These are phyloP conservation scores for Vitis hybrid DNA, from an alignment of 177 flowering plant species.

Conservation along the genomic window DNA sequence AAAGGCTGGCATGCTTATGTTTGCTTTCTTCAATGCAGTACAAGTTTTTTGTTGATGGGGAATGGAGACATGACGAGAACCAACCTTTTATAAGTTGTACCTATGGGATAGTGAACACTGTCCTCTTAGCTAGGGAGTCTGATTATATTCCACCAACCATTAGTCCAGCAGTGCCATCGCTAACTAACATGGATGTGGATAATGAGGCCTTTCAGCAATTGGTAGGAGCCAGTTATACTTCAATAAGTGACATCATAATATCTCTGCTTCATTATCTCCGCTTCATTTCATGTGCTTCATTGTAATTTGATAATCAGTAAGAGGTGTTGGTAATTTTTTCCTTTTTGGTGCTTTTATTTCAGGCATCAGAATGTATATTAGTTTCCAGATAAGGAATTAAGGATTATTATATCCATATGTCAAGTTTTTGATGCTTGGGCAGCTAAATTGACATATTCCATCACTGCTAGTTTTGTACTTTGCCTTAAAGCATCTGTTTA, in stretches of 20 bases:
- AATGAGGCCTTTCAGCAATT: conserved; percentile 43
- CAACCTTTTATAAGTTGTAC: conserved; percentile 38
- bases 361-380: too few relatives aligned
- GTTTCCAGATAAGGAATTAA: too few relatives aligned
- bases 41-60: conserved; percentile 70
- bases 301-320: too few relatives aligned
- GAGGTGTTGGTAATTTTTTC: too few relatives aligned
- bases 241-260: background rate
- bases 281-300: background rate
- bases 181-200: conserved; percentile 60
- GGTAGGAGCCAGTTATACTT: conserved; percentile 32
- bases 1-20: background rate
- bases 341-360: too few relatives aligned
- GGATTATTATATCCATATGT: too few relatives aligned
- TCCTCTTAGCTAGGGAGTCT: conserved; percentile 39
- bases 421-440: too few relatives aligned
- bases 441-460: too few relatives aligned
- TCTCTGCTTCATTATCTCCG: background rate
- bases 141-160: conserved; percentile 22
- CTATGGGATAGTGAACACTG: conserved; percentile 55
- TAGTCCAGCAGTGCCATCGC: conserved; percentile 26
- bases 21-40: conserved; percentile 37
- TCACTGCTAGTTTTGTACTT: too few relatives aligned
- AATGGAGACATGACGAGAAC: conserved; percentile 61
- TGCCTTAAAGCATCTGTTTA: too few relatives aligned